Evolutionary conservation across 2,329 filamentous ascomycete species (phyloP), one percentile per base, ranked within the genome.

Genomic region (Ophiostoma himal-ulmi): DNA sequence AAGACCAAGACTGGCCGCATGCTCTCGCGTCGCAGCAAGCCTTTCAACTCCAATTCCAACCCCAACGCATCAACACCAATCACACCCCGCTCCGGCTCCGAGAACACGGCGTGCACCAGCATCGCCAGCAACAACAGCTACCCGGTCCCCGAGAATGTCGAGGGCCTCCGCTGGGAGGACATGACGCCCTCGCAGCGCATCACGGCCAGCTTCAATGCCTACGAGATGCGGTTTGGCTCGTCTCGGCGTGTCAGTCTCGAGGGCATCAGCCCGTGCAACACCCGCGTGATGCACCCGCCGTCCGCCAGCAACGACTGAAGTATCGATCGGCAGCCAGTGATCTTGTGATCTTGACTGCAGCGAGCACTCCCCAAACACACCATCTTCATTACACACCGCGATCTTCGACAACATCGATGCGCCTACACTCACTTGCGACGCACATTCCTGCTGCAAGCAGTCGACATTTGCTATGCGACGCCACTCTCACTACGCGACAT

Each of bases 171-270:
- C 52, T 67, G 26, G n/a, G 36, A 37, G 41, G 67, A 69, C 52
- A 71, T 71, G 70, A 69, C 62, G 22, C 52, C 60, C 20, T 14
- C 76, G 22, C 81, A 84, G 22, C 77, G 78, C 70, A 81, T 84
- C 74, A 82, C 83, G 75, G 80, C 83, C 76, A 78, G 82, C 76
- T 78, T 85, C 52, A 78, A 78, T 71, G 76, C 80, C 70, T 84
- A 83, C 77, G 81, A 78, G 70, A 80, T 82, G 75, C 81, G 79
- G 13, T 84, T 84, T 73, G 83, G 83, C 54, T 74, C 77, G 30
- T 57, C 73, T 57, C 14, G 48, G 22, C 62, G 67, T 7, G 62
- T 57, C 20, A 78, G 76, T 73, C 41, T 70, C 14, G 67, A 73
- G 26, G 80, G 79, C 68, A 76, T 84, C 74, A 83, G 82, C 75